Evolutionary conservation across 495 filamentous ascomycete species (phyloP).

Genomic region (Saxispiralis lemnorum): DNA sequence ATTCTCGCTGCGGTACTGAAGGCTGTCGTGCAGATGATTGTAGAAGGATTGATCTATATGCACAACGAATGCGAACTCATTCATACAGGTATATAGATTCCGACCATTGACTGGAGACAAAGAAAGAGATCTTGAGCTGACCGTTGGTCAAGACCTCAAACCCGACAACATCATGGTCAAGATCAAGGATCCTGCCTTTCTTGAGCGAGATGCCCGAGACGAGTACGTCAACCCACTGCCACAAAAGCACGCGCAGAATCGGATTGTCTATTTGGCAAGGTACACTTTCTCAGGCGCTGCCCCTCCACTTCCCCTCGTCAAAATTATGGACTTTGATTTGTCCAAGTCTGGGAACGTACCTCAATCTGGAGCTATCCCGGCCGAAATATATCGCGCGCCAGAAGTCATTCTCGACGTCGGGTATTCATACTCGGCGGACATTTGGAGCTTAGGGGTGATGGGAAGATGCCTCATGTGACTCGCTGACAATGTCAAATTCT

Average conservation of each 20-base stretch:
- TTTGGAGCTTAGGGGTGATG: constrained; percentile 11
- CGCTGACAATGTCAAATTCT: too few relatives aligned
- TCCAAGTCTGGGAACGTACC: background rate
- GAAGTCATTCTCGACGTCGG: constrained; percentile 14
- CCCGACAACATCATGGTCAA: constrained; percentile 31
- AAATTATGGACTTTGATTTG: constrained; percentile 7
- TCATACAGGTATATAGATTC: too few relatives aligned
- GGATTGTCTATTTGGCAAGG: constrained; percentile 4
- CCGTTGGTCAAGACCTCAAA: constrained; percentile 26
- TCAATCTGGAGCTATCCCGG: constrained; percentile 1
- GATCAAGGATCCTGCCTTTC: constrained; percentile 29
- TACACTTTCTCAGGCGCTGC: background rate
- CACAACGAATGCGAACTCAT: too few relatives aligned
- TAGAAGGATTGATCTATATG: too few relatives aligned
- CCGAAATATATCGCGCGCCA: constrained; percentile 5
- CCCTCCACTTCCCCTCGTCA: constrained; percentile 18
- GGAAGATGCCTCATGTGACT: too few relatives aligned
- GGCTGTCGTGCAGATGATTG: background rate
- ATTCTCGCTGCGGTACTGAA: background rate
- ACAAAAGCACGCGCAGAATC: constrained; percentile 24
- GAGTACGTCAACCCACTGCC: constrained; percentile 26
- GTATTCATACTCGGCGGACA: constrained; percentile 11
- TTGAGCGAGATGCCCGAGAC: constrained; percentile 26
- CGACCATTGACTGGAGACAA: background rate
- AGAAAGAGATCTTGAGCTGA: too few relatives aligned